phyloP scores from a whole-genome alignment of 768 basidiomycete genomes.

The Xerocomus spinulosus region DNA sequence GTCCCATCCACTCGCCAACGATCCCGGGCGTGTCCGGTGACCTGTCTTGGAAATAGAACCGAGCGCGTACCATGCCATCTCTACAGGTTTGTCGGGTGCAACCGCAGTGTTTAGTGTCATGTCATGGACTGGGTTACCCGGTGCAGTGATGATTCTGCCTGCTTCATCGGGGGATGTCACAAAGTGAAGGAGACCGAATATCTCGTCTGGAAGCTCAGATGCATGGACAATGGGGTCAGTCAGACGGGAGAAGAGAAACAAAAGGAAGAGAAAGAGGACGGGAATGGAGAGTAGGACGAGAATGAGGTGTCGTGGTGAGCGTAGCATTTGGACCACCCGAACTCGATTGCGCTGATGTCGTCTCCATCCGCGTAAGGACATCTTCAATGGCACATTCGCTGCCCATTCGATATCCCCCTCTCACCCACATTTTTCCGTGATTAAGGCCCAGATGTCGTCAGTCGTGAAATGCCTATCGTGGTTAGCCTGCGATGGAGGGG shows the following conservation, averaged over 20 bases:
- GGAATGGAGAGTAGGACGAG: constrained; percentile 38
- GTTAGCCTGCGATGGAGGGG: too few relatives aligned
- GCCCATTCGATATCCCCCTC: too few relatives aligned
- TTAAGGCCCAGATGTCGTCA: too few relatives aligned
- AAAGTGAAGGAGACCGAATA: constrained; percentile 68
- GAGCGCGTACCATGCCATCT: constrained; percentile 52
- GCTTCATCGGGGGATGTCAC: constrained; percentile 40
- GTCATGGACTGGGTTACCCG: constrained; percentile 35
- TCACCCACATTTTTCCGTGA: too few relatives aligned
- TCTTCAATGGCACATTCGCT: too few relatives aligned
- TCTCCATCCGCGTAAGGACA: too few relatives aligned
- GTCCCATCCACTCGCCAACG: constrained; percentile 40
- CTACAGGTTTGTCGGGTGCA: constrained; percentile 45
- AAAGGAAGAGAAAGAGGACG: constrained; percentile 33
- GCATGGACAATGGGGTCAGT: constrained; percentile 35
- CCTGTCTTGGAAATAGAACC: constrained; percentile 22
- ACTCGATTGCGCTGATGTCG: background rate
- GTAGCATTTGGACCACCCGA: background rate
- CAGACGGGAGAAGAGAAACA: constrained; percentile 36
- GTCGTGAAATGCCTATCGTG: too few relatives aligned
- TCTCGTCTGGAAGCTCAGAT: constrained; percentile 46
- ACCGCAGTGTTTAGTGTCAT: constrained; percentile 22
- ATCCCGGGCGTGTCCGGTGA: constrained; percentile 12
- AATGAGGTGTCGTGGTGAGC: constrained; percentile 38
- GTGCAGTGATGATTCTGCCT: constrained; percentile 7